phyloP scores from a whole-genome alignment of 1,139 yeast genomes.

The Eremothecium cymbalariae region DNA sequence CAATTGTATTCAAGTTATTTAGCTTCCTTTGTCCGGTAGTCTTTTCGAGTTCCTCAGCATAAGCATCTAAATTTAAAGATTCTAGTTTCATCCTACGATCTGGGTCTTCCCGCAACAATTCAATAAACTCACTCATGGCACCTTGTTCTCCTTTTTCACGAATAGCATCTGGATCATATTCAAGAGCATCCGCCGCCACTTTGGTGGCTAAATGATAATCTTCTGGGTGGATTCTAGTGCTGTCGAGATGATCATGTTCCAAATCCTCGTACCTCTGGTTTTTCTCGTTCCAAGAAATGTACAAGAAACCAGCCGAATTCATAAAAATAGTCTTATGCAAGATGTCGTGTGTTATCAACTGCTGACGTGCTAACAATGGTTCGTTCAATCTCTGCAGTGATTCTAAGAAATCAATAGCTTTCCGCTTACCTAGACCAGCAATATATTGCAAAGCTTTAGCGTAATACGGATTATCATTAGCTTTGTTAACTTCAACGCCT shows the following conservation, averaged over 20 bases:
- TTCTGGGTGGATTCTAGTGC: slow-evolving; percentile 95
- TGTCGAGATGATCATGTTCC: slow-evolving; percentile 76
- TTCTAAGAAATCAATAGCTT: slow-evolving; percentile 79
- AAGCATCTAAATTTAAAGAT: slow-evolving; percentile 81
- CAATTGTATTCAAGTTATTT: slow-evolving; percentile 48
- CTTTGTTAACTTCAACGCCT: slow-evolving; percentile 90
- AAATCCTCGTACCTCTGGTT: slow-evolving; percentile 43
- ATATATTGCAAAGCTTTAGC: slow-evolving; percentile 69
- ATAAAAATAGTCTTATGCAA: slow-evolving; percentile 75
- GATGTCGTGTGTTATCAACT: slow-evolving; percentile 72
- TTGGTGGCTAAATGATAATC: slow-evolving; percentile 92
- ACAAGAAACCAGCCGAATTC: slow-evolving; percentile 86
- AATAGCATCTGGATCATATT: slow-evolving; percentile 88
- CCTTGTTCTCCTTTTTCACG: slow-evolving; percentile 58
- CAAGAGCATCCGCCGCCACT: slow-evolving; percentile 97
- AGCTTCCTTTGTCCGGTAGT: slow-evolving; percentile 37
- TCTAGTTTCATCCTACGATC: slow-evolving; percentile 52
- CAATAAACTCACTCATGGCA: slow-evolving; percentile 72
- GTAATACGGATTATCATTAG: slow-evolving; percentile 58
- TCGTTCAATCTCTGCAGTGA: slow-evolving; percentile 55
- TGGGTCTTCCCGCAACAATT: slow-evolving; percentile 72
- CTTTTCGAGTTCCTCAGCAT: slow-evolving; percentile 82
- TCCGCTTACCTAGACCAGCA: slow-evolving; percentile 92
- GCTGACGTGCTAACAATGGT: slow-evolving; percentile 60
- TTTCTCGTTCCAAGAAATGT: slow-evolving; percentile 56